Evolutionary conservation across 768 basidiomycete species (phyloP).

Genomic region (Kwoniella botswanensis): DNA sequence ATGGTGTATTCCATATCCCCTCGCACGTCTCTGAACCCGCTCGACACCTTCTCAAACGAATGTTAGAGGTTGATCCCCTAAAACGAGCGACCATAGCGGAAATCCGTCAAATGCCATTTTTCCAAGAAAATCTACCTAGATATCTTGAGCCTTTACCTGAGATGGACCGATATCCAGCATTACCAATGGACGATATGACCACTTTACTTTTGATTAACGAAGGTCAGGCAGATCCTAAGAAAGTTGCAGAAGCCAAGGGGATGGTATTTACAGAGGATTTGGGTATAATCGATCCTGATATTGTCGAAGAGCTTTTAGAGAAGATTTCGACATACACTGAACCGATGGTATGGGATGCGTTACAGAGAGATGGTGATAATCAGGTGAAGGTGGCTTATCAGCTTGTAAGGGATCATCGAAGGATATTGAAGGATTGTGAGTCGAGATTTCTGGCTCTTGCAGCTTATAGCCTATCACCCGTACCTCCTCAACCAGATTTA

Average conservation of each 20-base stretch:
- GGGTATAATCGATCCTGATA: slow-evolving; percentile 87
- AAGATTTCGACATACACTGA: slow-evolving; percentile 75
- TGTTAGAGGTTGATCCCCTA: slow-evolving; percentile 93
- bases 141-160: slow-evolving; percentile 82
- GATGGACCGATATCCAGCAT: slow-evolving; percentile 49
- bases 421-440: slow-evolving; percentile 83
- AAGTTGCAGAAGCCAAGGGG: slow-evolving; percentile 53
- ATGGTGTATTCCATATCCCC: slow-evolving; percentile 86
- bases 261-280: slow-evolving; percentile 78
- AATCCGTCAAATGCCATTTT: slow-evolving; percentile 89
- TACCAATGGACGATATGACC: slow-evolving; percentile 47
- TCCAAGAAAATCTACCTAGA: slow-evolving; percentile 78
- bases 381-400: slow-evolving; percentile 96
- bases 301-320: slow-evolving; percentile 78
- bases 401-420: slow-evolving; percentile 83
- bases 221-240: slow-evolving; percentile 50
- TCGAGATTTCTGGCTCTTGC: slow-evolving; percentile 24
- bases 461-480: too few relatives aligned
- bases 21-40: slow-evolving; percentile 79
- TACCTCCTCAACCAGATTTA: too few relatives aligned
- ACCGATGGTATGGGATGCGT: slow-evolving; percentile 85
- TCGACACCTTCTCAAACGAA: slow-evolving; percentile 75
- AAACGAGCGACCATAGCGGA: slow-evolving; percentile 92
- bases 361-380: slow-evolving; percentile 86
- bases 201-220: slow-evolving; percentile 50